phyloP scores from a whole-genome alignment of 352 stramenopile genomes.

The Phytopythium vexans region DNA sequence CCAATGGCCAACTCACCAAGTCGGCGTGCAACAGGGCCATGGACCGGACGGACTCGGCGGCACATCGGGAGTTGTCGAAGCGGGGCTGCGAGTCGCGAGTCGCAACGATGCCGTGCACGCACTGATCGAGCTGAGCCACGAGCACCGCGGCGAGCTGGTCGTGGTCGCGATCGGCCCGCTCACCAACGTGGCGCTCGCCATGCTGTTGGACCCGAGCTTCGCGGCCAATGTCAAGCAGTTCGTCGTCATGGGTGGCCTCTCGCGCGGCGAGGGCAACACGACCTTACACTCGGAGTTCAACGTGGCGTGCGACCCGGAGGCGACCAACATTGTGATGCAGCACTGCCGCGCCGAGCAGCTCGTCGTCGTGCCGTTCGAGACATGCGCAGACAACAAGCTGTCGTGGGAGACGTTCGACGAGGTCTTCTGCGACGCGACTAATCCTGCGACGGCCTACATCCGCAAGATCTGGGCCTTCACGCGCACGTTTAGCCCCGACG shows the following conservation, averaged over 20 bases:
- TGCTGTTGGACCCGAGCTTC: constrained; percentile 69
- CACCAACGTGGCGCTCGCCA: constrained; percentile 77
- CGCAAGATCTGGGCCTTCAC: constrained; percentile 63
- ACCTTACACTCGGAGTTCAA: constrained; percentile 78
- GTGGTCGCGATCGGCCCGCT: constrained; percentile 71
- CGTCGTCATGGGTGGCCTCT: constrained; percentile 74
- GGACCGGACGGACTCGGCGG: constrained; percentile 71
- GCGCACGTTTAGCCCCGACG: constrained; percentile 34
- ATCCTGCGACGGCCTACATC: constrained; percentile 42
- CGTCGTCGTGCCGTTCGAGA: constrained; percentile 71
- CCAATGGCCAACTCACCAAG: not conserved
- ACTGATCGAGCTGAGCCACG: constrained; percentile 54
- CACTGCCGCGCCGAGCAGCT: constrained; percentile 62
- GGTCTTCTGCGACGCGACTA: constrained; percentile 46
- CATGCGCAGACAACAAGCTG: constrained; percentile 44
- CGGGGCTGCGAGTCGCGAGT: constrained; percentile 16
- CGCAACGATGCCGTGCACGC: constrained; percentile 68
- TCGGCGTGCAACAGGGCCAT: constrained; percentile 37
- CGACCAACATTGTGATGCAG: constrained; percentile 67
- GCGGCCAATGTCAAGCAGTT: constrained; percentile 55
- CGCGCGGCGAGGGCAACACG: constrained; percentile 64
- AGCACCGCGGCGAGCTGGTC: constrained; percentile 64
- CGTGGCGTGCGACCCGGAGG: constrained; percentile 77
- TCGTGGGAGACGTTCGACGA: constrained; percentile 67
- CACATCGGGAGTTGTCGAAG: constrained; percentile 35